Conservation (phyloP, 2,329 filamentous ascomycete species). For the Claviceps sp. region DNA sequence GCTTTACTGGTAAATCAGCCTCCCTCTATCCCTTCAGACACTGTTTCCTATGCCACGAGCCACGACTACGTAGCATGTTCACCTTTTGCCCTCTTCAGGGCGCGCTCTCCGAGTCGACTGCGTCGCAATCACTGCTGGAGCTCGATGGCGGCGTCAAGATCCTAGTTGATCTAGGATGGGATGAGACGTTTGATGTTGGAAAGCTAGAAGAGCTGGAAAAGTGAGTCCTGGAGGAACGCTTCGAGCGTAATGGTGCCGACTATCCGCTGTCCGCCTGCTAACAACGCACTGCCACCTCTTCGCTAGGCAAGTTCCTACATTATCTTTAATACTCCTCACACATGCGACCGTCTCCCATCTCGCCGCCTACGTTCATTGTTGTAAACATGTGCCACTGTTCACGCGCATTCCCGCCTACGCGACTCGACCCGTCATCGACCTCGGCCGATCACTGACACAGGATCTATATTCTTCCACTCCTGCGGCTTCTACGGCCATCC, state of each 20-base stretch:
- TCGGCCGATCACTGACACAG: constrained; percentile 80
- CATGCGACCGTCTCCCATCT: constrained; percentile 87
- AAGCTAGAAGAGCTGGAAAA: constrained; percentile 83
- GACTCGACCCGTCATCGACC: constrained; percentile 81
- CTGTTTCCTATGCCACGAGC: neutral
- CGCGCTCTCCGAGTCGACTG: constrained; percentile 73
- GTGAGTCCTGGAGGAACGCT: constrained; percentile 32
- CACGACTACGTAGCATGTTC: constrained; percentile 56
- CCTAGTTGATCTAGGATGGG: constrained; percentile 90
- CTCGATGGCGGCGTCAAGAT: constrained; percentile 95
- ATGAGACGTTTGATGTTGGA: constrained; percentile 72
- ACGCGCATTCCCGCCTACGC: constrained; percentile 88
- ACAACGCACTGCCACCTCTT: constrained; percentile 6
- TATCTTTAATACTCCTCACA: constrained; percentile 87
- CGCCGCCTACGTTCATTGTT: constrained; percentile 89
- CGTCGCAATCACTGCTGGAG: constrained; percentile 90
- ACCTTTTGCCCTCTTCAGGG: constrained; percentile 88
- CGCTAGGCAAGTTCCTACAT: constrained; percentile 71
- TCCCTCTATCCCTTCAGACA: neutral
- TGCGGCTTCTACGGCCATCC: constrained; percentile 73
- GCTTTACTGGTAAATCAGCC: neutral
- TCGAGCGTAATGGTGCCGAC: too few relatives aligned
- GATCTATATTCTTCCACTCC: constrained; percentile 87
- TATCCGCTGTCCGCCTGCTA: constrained; percentile 7
- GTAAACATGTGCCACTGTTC: constrained; percentile 90